A percentile compares a stretch with the other conserved stretches of the same genome.
These are phyloP conservation scores for Sphaerobolus stellatus DNA, from an alignment of 1,284 basidiomycete species.

Conservation along the genomic window DNA sequence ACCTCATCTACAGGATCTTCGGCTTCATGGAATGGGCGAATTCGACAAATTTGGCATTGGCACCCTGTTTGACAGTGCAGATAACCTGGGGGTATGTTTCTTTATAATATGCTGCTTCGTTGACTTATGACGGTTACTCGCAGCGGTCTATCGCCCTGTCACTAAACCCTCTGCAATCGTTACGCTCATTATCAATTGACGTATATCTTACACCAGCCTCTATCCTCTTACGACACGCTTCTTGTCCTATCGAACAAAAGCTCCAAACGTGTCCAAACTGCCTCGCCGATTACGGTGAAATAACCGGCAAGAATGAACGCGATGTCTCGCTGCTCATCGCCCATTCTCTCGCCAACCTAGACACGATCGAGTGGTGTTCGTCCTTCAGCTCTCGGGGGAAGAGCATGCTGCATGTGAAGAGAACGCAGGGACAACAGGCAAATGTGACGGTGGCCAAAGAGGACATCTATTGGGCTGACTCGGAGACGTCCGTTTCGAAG, in stretches of 20 bases:
- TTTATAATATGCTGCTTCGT: not conserved
- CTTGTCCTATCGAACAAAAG: not conserved
- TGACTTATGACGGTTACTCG: not conserved
- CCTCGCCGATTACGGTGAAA: slow-evolving; percentile 1
- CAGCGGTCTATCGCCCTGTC: slow-evolving; percentile 4
- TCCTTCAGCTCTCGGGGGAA: slow-evolving; percentile 1
- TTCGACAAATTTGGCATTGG: slow-evolving; percentile 8
- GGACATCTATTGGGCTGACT: too few relatives aligned
- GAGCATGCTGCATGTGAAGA: not conserved
- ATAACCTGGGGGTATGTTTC: slow-evolving; percentile 4
- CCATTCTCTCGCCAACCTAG: not conserved
- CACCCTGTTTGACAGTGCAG: slow-evolving; percentile 2
- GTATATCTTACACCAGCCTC: slow-evolving; percentile 9
- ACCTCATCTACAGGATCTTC: slow-evolving; percentile 5
- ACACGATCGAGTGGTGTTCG: slow-evolving; percentile 12
- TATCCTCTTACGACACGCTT: slow-evolving; percentile 10
- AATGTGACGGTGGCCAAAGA: not conserved
- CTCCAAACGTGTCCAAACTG: slow-evolving; percentile 4
- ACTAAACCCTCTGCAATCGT: not conserved
- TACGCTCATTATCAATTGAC: slow-evolving; percentile 5
- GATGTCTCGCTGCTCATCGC: slow-evolving; percentile 9
- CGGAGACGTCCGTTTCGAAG: too few relatives aligned
- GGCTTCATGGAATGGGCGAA: slow-evolving; percentile 9
- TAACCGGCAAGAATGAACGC: slow-evolving; percentile 4
- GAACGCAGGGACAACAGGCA: not conserved